Evolutionary conservation across 192 early-diverging fungal genomes (phyloP), one percentile per base, ranked within the genome.

Genomic region (Phlyctochytrium planicorne): DNA sequence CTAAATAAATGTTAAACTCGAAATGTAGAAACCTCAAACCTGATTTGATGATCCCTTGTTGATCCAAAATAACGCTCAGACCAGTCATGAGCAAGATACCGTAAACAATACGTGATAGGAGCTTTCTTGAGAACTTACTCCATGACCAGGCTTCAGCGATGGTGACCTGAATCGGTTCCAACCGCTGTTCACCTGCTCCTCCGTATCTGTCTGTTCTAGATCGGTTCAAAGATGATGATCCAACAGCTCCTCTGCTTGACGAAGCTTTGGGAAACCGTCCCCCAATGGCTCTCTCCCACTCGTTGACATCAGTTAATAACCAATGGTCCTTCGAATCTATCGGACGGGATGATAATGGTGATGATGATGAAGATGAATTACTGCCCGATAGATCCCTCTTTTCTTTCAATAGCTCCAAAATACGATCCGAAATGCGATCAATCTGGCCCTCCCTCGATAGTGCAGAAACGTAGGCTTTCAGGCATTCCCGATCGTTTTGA

Each of bases 71-170:
- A 23, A 86, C 79, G 52, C 69, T 71, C 25, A 86, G 57, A 14
- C 79, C 84, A 34, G 84, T 86, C 34, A 86, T 79, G 2, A 84
- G 34, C 23, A 86, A 55, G 10, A 84, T 31, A 10, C 73, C 81
- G 50, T 75, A 82, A 20, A 86, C 53, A 4, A 78, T 30, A 34
- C 65, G 68, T 10, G 74, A 70, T 16, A 72, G 71, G 36, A 85
- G 53, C 60, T 75, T 82, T 29, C 84, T 60, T 0, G 59, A 67
- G 60, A 86, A 80, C 66, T 82, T 84, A 61, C 70, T 67, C 84
- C 84, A 86, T 12, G 80, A 80, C 76, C 83, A 86, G 1, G 84
- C 82, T 59, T 86, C 84, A 56, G 68, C 73, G 32, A 83, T 30
- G 4, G 82, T 70, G 32, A 85, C 83, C 33, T 77, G 77, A 61